phyloP scores from a whole-genome alignment of 495 filamentous ascomycete species.

The Bacidia gigantensis region DNA sequence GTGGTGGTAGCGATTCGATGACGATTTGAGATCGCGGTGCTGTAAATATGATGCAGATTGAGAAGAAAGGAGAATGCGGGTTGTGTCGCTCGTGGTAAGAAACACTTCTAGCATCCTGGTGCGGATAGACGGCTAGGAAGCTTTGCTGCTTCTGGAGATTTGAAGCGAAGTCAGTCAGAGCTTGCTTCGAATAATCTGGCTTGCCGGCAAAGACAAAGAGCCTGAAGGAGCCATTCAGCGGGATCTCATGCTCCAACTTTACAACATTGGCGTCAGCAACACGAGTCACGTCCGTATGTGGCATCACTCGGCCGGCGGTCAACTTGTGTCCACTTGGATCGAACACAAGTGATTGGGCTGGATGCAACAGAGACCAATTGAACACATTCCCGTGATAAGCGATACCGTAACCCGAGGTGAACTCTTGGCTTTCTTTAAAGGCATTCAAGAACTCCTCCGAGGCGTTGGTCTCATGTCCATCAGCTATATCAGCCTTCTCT shows the following conservation, averaged over 20 bases:
- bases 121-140: constrained; percentile 51
- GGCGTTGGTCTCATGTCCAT: neutral
- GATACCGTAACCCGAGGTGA: constrained; percentile 53
- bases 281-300: constrained; percentile 63
- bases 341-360: constrained; percentile 56
- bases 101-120: constrained; percentile 46
- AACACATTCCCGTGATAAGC: constrained; percentile 46
- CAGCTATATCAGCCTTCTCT: constrained; percentile 20
- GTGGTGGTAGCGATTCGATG: constrained; percentile 48
- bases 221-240: constrained; percentile 74
- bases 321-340: constrained; percentile 46
- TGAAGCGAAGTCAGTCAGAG: constrained; percentile 53
- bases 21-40: constrained; percentile 48
- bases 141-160: constrained; percentile 49
- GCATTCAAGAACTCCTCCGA: constrained; percentile 43
- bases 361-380: constrained; percentile 62
- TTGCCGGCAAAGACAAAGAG: constrained; percentile 73
- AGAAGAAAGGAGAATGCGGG: constrained; percentile 71
- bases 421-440: constrained; percentile 52
- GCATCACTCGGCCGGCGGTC: constrained; percentile 56
- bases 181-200: constrained; percentile 41
- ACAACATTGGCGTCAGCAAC: constrained; percentile 76
- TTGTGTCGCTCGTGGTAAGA: constrained; percentile 69
- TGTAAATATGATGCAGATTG: constrained; percentile 59
- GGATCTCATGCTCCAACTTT: constrained; percentile 77